These are phyloP conservation scores for Trichoderma lentiforme DNA, from an alignment of 2,329 filamentous ascomycete genomes.

Conservation along the genomic window DNA sequence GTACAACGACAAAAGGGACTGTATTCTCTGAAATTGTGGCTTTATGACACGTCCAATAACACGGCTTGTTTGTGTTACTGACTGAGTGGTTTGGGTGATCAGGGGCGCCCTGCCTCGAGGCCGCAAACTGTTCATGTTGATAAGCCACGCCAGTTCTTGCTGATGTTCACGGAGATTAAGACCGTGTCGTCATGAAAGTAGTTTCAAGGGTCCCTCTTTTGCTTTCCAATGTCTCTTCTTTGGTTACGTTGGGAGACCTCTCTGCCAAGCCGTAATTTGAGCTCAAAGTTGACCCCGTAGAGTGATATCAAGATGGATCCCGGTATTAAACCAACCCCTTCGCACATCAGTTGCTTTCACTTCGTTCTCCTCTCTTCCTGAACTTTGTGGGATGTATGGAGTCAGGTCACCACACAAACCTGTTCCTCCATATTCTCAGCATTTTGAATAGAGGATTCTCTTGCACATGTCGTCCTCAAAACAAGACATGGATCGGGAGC, in stretches of 20 bases:
- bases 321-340: neutral
- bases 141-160: neutral
- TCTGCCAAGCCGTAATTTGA: neutral
- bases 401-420: neutral
- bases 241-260: neutral
- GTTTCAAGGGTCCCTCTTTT: neutral
- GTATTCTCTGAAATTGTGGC: neutral
- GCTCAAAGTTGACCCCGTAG: too few relatives aligned
- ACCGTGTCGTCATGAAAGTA: neutral
- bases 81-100: neutral
- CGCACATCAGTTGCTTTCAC: neutral
- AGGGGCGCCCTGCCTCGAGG: neutral
- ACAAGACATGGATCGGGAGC: neutral
- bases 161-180: neutral
- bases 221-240: neutral
- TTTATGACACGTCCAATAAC: neutral
- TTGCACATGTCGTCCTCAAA: neutral
- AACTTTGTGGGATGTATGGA: neutral
- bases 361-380: neutral
- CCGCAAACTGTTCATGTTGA: neutral
- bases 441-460: neutral
- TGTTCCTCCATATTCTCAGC: neutral
- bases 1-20: neutral
- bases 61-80: neutral
- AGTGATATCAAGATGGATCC: neutral